Evolutionary conservation across 2,329 filamentous ascomycete species (phyloP).

Genomic region (Aspergillus ibericus): DNA sequence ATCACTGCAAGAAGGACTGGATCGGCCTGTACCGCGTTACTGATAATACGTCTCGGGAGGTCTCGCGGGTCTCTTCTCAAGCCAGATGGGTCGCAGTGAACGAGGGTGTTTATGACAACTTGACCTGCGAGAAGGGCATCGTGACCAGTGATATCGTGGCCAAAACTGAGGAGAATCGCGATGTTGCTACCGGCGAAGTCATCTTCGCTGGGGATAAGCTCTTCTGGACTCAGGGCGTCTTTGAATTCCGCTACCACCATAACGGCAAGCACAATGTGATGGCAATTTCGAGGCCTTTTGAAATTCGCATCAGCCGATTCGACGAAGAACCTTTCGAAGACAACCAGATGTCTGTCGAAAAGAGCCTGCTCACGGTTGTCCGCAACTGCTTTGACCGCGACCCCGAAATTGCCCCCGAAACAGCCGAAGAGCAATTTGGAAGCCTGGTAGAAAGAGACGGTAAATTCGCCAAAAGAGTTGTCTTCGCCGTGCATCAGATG

Average conservation of each 20-base stretch:
- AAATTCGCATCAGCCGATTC: constrained; percentile 79
- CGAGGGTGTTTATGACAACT: constrained; percentile 71
- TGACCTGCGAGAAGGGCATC: constrained; percentile 74
- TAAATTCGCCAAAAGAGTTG: constrained; percentile 85
- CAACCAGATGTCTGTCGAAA: constrained; percentile 67
- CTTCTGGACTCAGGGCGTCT: constrained; percentile 95
- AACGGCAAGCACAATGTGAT: constrained; percentile 89
- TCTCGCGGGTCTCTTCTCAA: constrained; percentile 79
- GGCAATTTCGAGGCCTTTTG: constrained; percentile 90
- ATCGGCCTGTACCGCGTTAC: constrained; percentile 94
- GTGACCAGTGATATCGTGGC: constrained; percentile 62
- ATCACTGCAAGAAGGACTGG: constrained; percentile 91
- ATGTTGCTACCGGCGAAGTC: constrained; percentile 76
- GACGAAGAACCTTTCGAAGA: constrained; percentile 70
- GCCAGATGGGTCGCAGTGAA: constrained; percentile 88
- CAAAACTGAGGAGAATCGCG: constrained; percentile 50
- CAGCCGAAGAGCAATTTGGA: constrained; percentile 78
- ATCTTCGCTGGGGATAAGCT: constrained; percentile 88
- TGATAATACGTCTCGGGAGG: constrained; percentile 82
- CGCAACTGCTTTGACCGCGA: constrained; percentile 92
- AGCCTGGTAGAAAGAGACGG: constrained; percentile 79
- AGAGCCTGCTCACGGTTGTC: constrained; percentile 75
- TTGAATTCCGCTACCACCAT: constrained; percentile 97
- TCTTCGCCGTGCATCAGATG: constrained; percentile 95
- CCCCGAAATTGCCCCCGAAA: constrained; percentile 82